These are phyloP conservation scores for Trichoderma asperelloides DNA, from an alignment of 495 filamentous ascomycete genomes.

Conservation along the genomic window DNA sequence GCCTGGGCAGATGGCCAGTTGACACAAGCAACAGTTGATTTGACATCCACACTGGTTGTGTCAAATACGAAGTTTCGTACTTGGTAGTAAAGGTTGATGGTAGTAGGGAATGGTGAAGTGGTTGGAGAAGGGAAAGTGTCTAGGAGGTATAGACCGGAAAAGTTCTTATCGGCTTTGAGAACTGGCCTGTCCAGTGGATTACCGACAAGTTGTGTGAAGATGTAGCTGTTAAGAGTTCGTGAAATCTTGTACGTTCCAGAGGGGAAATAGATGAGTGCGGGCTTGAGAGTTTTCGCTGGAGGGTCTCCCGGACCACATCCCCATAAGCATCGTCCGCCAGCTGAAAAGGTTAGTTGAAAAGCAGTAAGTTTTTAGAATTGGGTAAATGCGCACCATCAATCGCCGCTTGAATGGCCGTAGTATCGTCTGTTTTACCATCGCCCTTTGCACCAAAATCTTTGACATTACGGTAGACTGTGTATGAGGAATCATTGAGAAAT, in stretches of 20 bases:
- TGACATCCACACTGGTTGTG: constrained; percentile 52
- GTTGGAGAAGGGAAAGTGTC: constrained; percentile 35
- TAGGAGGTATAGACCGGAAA: constrained; percentile 51
- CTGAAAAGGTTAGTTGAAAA: neutral
- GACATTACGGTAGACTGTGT: constrained; percentile 75
- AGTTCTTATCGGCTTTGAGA: constrained; percentile 58
- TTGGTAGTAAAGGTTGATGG: constrained; percentile 62
- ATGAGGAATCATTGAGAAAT: constrained; percentile 21
- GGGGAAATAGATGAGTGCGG: constrained; percentile 52
- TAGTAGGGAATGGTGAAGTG: constrained; percentile 11
- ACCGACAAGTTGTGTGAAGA: constrained; percentile 63
- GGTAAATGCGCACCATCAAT: constrained; percentile 41
- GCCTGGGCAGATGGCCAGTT: constrained; percentile 97
- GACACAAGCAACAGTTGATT: constrained; percentile 55
- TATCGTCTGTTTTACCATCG: constrained; percentile 74
- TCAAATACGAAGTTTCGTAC: constrained; percentile 89
- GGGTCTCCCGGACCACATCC: constrained; percentile 19
- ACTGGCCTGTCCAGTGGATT: constrained; percentile 56
- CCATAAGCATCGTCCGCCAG: neutral
- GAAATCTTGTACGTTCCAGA: constrained; percentile 57
- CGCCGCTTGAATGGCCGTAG: constrained; percentile 72
- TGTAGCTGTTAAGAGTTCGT: constrained; percentile 52
- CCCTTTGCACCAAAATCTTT: constrained; percentile 70
- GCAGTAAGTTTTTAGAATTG: neutral
- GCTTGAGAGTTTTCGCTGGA: constrained; percentile 1